Base-by-base conservation (phyloP, 371 early-diverging fungal genomes). In the Batkoa obscura region DNA sequence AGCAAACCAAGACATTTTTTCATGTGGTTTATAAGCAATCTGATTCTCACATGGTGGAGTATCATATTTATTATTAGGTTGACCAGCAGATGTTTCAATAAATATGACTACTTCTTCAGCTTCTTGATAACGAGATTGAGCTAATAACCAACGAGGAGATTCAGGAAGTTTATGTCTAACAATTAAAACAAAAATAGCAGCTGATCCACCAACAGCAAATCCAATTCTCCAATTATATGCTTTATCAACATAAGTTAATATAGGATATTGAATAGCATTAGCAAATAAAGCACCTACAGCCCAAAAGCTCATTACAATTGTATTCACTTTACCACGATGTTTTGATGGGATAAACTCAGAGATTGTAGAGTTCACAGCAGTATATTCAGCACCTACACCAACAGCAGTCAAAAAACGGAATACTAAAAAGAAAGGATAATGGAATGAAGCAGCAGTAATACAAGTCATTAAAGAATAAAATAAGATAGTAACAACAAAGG, bases 381-480 rank as follows among this genome's bases (percentile, higher is more conserved):
- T 57, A 48, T 57, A 57, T 36, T 57, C 57, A 36, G 57, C 57
- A 43, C 48, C 57, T 13, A 57, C 57, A 34, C 57, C 57, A 39
- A 57, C 47, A 39, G 57, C 57, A 13, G 57, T 57, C 31, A 57
- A 57, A 23, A 43, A 43, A 8, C 57, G 57, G 46, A 57, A 57
- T 31, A 49, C 57, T 31, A 57, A 39, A 48, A 57, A 57, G 41
- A 57, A 41, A 13, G 46, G 43, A 31, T 48, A 57, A 34, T 57
- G 45, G 45, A 45, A 45, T 5, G 45, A 45, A 15, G 15, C 12
- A 15, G 45, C 45, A 45, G 45, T 57, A 15, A 57, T 47, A 12
- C 45, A 32, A 13, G 57, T 57, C 30, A 57, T 41, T n/a, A 57
- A 39, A 23, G 46, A 30, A 36, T 57, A 57, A 32, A 57, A 41